Base-by-base conservation (phyloP, 345 rosid species). In the Laguncularia racemosa region DNA sequence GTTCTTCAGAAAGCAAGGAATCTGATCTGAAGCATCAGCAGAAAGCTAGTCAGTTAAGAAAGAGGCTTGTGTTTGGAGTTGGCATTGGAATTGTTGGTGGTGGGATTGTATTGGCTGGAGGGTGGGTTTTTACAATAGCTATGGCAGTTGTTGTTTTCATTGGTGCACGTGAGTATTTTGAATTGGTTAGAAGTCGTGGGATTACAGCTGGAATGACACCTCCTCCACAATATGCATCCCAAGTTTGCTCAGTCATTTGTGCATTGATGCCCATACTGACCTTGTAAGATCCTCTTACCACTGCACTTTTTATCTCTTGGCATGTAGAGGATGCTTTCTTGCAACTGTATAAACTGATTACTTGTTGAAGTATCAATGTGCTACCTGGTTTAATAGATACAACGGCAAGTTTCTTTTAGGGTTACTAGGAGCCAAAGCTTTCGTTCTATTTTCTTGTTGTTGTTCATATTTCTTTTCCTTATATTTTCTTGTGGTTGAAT, bases 181-280 rank as follows among this genome's bases (percentile, higher is more conserved):
- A 86, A 67, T 69, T 89, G 64, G 93, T 92, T 54, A 73, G 93
- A 55, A 92, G 93, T 67, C 81, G 73, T 50, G 96, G 93, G 65
- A 89, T 92, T 14, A 69, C 96, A 40, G 83, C 66, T 12, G 96
- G 95, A 73, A 92, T 92, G 98, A 89, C 96, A 0, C 96, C 98
- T 55, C 96, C 96, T 56, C 98, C 98, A 46, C 85, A 86, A 74
- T 92, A 83, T 67, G 88, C 83, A 46, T 89, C 95, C 26, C 79
- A 89, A 44, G 86, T 84, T 75, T 92, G 93, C 76, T 84, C 93
- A 1, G 83, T 89, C 59, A 76, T 92, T 51, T 92, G 93, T 50
- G 75, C 93, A 49, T 64, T 86, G 66, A 84, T 92, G 93, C 98
- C 98, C 0, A 28, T 81, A 51, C 73, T 89, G 66, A 89, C 98